Base-by-base conservation (phyloP, 768 basidiomycete species). In the Lentinula sp. region DNA sequence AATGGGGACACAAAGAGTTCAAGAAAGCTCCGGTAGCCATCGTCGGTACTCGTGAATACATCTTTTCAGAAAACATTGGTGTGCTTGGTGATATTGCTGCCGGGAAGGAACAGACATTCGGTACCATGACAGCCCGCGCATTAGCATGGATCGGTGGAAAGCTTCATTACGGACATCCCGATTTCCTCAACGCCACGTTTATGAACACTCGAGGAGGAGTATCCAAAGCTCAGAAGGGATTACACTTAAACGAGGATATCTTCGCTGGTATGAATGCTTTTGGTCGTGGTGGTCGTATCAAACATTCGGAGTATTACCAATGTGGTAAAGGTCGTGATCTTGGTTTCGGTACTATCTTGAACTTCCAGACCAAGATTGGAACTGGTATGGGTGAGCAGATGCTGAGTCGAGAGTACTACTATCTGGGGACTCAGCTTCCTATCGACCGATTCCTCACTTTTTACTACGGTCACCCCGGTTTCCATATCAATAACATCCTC, bases 331-430 rank as follows among this genome's bases (percentile, higher is more conserved):
- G 97, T 60, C 90, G 97, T 77, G 97, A 99, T 79, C 88, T 99
- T 63, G 97, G 97, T 59, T 99, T 99, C 71, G 97, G 97, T 56
- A 99, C 97, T 49, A 98, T 98, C 70, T 79, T 99, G 69, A 98
- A 98, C 74, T 99, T 99, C 86, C 95, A 98, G 80, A 99, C 97
- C 54, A 99, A 99, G 84, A 97, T 99, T 69, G 96, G 96, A 33
- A 97, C 93, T 35, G 97, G 97, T 76, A 99, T 99, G 97, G 97
- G 97, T 68, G 97, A 99, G 74, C 97, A 99, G 71, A 96, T 98
- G 95, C 88, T 99, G 67, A 98, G 95, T 76, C 87, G 97, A 66
- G 97, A 99, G 76, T 99, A 99, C 73, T 99, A 98, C 74, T 99
- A 98, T 73, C 81, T 99, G 51, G 97, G 97, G 56, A 99, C 97